A percentile compares a stretch with the other conserved stretches of the same genome.
Conservation (phyloP, 139 green algal genomes). For the Chlorella sp. region DNA sequence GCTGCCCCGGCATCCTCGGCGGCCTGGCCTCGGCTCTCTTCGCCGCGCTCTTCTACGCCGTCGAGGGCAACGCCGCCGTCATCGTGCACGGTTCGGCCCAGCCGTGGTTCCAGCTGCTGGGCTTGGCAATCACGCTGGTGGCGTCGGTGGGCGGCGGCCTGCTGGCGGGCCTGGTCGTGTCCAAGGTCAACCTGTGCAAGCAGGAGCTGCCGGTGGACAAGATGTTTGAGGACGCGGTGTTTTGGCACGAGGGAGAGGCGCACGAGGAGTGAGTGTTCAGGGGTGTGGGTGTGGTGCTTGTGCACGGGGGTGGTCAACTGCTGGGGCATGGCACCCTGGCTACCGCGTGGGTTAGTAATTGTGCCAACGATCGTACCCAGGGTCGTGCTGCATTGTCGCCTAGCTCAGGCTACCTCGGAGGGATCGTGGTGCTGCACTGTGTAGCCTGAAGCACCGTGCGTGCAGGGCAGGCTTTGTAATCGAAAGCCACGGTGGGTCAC, state of each 20-base stretch:
- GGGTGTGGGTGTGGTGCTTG: too few species aligned
- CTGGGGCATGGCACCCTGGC: too few species aligned
- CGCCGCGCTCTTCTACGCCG: neutral
- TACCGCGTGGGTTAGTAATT: too few species aligned
- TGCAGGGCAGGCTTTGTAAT: too few species aligned
- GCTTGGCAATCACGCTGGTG: neutral
- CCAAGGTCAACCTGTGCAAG: neutral
- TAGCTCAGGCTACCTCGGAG: too few species aligned
- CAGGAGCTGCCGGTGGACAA: neutral
- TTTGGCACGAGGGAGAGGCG: neutral
- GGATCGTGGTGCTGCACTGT: too few species aligned
- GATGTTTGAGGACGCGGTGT: neutral
- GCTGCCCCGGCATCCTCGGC: conserved; percentile 10
- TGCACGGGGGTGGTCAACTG: too few species aligned
- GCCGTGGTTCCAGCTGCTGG: neutral
- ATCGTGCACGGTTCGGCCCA: neutral
- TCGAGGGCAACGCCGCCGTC: neutral
- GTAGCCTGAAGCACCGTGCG: too few species aligned
- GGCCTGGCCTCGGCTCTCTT: neutral
- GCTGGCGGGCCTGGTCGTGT: neutral
- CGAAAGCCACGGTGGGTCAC: too few species aligned
- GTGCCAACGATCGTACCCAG: too few species aligned
- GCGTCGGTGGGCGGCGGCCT: neutral
- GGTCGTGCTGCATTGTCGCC: too few species aligned
- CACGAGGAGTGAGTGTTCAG: neutral